These are phyloP conservation scores for Podospora sp. DNA, from an alignment of 495 filamentous ascomycete genomes.

Conservation along the genomic window DNA sequence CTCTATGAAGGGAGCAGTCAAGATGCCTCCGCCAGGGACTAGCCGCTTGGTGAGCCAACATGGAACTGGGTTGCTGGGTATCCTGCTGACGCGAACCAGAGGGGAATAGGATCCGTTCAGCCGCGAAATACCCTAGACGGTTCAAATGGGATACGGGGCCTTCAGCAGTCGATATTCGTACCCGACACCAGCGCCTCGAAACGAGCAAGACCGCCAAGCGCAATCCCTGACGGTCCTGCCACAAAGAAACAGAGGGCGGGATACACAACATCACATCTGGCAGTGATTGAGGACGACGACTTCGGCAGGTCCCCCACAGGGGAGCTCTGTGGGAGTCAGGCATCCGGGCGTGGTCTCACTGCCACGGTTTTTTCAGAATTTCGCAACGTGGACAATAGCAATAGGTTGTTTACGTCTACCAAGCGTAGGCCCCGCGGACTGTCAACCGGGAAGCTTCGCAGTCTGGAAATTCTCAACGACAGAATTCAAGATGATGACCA, in stretches of 20 bases:
- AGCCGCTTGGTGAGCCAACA: not conserved
- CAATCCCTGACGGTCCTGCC: not conserved
- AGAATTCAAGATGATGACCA: not conserved
- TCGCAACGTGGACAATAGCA: not conserved
- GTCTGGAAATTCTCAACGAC: not conserved
- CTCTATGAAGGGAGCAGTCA: conserved; percentile 25
- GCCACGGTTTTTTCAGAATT: not conserved
- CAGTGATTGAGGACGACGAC: not conserved
- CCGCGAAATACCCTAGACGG: not conserved
- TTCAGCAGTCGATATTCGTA: not conserved
- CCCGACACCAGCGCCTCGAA: not conserved
- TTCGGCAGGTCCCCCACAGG: not conserved
- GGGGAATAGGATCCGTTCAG: not conserved
- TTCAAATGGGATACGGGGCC: not conserved
- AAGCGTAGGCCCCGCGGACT: not conserved
- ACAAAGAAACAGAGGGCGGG: not conserved
- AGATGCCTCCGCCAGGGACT: conserved; percentile 3
- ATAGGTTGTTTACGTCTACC: not conserved
- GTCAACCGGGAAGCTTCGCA: not conserved
- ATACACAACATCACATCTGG: not conserved
- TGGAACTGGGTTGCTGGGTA: not conserved
- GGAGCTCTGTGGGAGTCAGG: not conserved
- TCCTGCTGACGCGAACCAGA: not conserved
- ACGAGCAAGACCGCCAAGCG: not conserved
- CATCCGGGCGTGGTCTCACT: not conserved